Conservation (phyloP, 192 early-diverging fungal species). For the Podila epigama region DNA sequence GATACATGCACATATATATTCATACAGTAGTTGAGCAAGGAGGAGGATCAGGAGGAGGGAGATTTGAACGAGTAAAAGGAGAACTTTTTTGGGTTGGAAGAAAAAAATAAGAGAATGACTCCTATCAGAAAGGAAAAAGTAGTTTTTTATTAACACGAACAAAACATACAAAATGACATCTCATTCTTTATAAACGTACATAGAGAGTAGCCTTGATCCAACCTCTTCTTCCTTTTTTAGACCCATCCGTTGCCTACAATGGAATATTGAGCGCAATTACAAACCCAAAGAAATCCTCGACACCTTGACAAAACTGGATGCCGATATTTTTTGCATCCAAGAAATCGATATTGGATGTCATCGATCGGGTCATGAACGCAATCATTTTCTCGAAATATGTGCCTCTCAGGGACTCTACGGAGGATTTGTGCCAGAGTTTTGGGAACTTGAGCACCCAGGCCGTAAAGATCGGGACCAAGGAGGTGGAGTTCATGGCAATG, state of each 20-base stretch:
- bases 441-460: constrained; percentile 69
- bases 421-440: constrained; percentile 77
- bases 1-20: background rate
- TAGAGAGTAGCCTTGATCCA: background rate
- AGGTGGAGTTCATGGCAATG: constrained; percentile 83
- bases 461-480: constrained; percentile 68
- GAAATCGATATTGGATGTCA: constrained; percentile 80
- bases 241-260: constrained; percentile 73
- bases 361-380: constrained; percentile 63
- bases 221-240: background rate
- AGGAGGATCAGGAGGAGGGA: too few relatives aligned
- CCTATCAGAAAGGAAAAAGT: too few relatives aligned
- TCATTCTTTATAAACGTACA: background rate
- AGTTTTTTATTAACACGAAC: too few relatives aligned
- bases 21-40: background rate
- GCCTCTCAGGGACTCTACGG: constrained; percentile 65
- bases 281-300: constrained; percentile 65
- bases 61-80: background rate
- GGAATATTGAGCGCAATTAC: constrained; percentile 88
- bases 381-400: constrained; percentile 72
- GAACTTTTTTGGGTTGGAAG: background rate
- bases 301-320: constrained; percentile 61
- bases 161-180: too few relatives aligned
- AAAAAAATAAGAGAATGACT: too few relatives aligned
- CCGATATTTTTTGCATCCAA: constrained; percentile 78